Conservation (phyloP, 805 yeast genomes). For the Zygosaccharomyces kombuchaensis region DNA sequence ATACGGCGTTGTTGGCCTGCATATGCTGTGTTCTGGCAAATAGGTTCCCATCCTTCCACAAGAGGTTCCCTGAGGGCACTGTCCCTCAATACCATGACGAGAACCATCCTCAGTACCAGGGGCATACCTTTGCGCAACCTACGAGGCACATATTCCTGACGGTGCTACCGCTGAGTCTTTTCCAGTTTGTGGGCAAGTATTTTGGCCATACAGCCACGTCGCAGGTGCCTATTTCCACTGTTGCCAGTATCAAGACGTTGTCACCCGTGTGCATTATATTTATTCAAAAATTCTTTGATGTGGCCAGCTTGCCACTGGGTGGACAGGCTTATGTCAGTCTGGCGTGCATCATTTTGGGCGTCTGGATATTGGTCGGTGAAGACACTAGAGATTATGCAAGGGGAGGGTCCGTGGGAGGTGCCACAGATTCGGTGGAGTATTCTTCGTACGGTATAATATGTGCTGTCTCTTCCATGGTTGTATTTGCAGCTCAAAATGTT, state of each 20-base stretch:
- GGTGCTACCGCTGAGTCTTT: conserved; percentile 59
- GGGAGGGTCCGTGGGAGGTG: not conserved
- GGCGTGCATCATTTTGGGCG: conserved; percentile 26
- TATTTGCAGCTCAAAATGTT: conserved; percentile 82
- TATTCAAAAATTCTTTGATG: conserved; percentile 44
- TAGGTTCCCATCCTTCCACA: conserved; percentile 30
- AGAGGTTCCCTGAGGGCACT: conserved; percentile 49
- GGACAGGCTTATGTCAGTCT: conserved; percentile 23
- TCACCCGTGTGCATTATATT: conserved; percentile 58
- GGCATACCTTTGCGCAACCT: conserved; percentile 28
- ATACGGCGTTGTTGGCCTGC: conserved; percentile 44
- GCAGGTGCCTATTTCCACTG: conserved; percentile 61
- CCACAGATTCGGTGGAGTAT: conserved; percentile 7
- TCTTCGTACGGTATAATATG: conserved; percentile 53
- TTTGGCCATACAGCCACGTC: conserved; percentile 63
- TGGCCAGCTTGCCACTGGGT: conserved; percentile 18
- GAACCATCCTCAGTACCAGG: conserved; percentile 20
- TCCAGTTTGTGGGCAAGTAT: conserved; percentile 61
- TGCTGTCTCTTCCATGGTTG: conserved; percentile 63
- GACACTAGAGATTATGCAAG: conserved; percentile 13
- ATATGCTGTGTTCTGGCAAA: conserved; percentile 37
- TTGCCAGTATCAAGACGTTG: conserved; percentile 64
- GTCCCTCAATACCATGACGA: conserved; percentile 41
- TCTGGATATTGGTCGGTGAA: conserved; percentile 30
- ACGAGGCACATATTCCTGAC: conserved; percentile 42